Base-by-base conservation (phyloP, 169 alveolate species). In the Plasmodium ovale region DNA sequence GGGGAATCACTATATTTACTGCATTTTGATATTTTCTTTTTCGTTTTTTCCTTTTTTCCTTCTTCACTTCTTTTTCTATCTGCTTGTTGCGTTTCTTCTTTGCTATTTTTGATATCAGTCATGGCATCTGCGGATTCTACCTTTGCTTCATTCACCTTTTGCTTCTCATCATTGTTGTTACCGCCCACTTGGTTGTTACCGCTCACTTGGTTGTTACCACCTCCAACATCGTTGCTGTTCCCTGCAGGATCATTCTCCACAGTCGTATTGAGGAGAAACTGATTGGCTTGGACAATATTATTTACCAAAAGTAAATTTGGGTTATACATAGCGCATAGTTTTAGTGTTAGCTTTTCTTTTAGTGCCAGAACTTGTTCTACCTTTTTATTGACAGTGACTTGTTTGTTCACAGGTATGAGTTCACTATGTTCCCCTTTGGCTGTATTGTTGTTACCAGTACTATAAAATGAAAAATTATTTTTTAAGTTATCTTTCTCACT, bases 311-410 rank as follows among this genome's bases (percentile, higher is more conserved):
- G 56, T 4, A 71, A 14, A 64, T 70, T 68, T 16, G 91, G 67
- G 3, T 84, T 84, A 35, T 84, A 84, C 91, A 84, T 67, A 3
- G 91, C 91, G 39, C 82, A 67, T 56, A 90, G 72, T 37, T 79
- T 90, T n/a, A 54, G 54, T 21, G 79, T 71, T 31, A 90, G n/a
- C 44, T 72, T 84, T 16, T 90, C 94, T 59, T 87, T 58, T 44
- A 73, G 56, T 6, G 91, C 91, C 21, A 77, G 44, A 27, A 73
- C 94, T 16, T 91, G 87, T 56, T 91, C 91, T 4, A 68, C 87
- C 53, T 92, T 92, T 82, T 79, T 88, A 60, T 87, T 92, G 16
- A 70, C 92, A 5, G n/a, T 62, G 16, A n/a, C 21, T 65, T 70
- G 19, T 37, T 33, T 54, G 31, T 70, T 85, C 0, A 59, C 21